Base-by-base conservation (phyloP, 495 filamentous ascomycete species). In the Pseudomonodictys pantanalensis region DNA sequence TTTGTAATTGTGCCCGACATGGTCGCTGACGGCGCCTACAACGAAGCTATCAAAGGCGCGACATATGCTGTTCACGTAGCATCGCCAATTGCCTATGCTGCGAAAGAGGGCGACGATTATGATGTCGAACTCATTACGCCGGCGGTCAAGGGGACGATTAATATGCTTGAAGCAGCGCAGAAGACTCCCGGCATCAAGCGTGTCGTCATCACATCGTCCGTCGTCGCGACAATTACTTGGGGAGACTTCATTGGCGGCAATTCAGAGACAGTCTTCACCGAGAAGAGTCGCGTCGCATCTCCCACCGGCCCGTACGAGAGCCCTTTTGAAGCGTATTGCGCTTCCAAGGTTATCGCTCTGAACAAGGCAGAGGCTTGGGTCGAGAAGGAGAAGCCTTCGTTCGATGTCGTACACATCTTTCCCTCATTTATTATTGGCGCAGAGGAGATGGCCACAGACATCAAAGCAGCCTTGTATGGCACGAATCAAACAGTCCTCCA, bases 51-150 rank as follows among this genome's bases (percentile, higher is more conserved):
- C 23, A 67, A 77, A 33, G 78, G 69, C 30, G 77, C 75, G 0
- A 75, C 71, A 23, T 76, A 76, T 56, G 71, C 81, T 52, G 74
- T 83, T 55, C 81, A 84, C 60, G 64, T 79, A 26, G 80, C 81
- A 1, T 79, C 78, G 38, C 79, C 81, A 1, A 32, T 70, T 18
- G 24, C 64, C 20, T 52, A 58, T 8, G 66, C 66, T 22, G 46
- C 45, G 29, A 56, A 54, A n/a, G 39, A 46, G 1, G 39, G 20
- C 7, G 59, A 60, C 15, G 52, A 66, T 24, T 17, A 10, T 12
- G 67, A 71, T 3, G 54, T 49, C 1, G 62, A 70, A 35, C 49
- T 74, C 26, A 69, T 77, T 38, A 26, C 57, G 10, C 75, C 77
- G 8, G 75, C 75, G 11, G 59, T 77, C 7, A 62, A 74, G 11